These are phyloP conservation scores for Fraxinus quadrangulata DNA, from an alignment of 257 asterid species.

Conservation along the genomic window DNA sequence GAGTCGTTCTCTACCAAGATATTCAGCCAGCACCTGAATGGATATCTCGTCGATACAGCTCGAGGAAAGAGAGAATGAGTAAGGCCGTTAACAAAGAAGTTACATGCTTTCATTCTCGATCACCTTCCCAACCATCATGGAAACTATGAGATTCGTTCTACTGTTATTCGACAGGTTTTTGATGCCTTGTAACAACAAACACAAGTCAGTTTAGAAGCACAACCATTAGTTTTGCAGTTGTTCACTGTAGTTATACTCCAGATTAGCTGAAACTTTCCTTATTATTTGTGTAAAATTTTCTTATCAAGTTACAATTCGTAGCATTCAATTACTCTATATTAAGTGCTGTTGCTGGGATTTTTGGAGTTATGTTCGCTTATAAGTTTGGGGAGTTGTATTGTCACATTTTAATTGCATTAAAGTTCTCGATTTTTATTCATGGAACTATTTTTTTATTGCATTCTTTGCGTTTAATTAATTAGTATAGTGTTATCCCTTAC, in stretches of 20 bases:
- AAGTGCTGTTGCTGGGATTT: too few species aligned
- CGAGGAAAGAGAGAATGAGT: conserved; percentile 62
- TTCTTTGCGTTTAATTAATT: too few species aligned
- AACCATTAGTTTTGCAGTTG: background rate
- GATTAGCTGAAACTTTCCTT: too few species aligned
- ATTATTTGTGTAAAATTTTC: too few species aligned
- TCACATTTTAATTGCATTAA: too few species aligned
- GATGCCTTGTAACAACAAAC: background rate
- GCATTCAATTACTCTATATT: too few species aligned
- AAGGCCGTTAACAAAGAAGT: background rate
- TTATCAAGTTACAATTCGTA: too few species aligned
- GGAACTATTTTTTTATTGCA: too few species aligned
- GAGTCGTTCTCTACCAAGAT: conserved; percentile 73
- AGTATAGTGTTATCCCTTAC: too few species aligned
- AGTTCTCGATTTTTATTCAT: too few species aligned
- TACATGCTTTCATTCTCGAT: background rate
- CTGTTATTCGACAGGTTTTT: background rate
- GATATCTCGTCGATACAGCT: conserved; percentile 56
- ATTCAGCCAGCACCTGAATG: conserved; percentile 71
- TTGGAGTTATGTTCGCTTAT: too few species aligned
- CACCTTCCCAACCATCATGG: background rate
- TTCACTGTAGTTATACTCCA: background rate
- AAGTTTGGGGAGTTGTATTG: too few species aligned
- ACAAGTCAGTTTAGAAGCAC: background rate
- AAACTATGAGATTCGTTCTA: background rate